A percentile compares a stretch with the other conserved stretches of the same genome.
phyloP scores from a whole-genome alignment of 176 grass and related monocot species.

The Musa troglodytarum region DNA sequence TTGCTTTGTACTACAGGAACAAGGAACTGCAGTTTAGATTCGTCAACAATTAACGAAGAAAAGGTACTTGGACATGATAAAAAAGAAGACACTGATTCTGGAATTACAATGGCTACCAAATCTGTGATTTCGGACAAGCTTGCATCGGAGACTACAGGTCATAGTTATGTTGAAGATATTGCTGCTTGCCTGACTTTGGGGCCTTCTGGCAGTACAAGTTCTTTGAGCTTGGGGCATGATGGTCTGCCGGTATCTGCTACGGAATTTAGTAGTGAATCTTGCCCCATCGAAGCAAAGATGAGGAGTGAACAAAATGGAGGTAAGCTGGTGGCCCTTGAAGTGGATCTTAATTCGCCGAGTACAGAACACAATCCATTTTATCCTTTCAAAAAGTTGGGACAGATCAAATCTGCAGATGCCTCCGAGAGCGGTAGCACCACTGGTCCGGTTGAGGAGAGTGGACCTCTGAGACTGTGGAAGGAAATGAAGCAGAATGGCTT shows the following conservation, averaged over 20 bases:
- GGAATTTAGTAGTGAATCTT: background rate
- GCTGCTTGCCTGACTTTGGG: background rate
- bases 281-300: background rate
- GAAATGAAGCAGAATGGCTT: slow-evolving; percentile 99
- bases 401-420: slow-evolving; percentile 40
- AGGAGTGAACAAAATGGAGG: background rate
- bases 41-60: background rate
- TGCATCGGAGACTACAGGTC: background rate
- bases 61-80: background rate
- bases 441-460: slow-evolving; percentile 46
- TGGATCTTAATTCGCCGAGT: slow-evolving; percentile 59
- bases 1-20: background rate
- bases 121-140: background rate
- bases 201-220: background rate
- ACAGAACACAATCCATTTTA: slow-evolving; percentile 65
- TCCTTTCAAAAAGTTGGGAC: slow-evolving; percentile 63
- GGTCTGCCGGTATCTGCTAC: background rate
- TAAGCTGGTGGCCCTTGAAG: slow-evolving; percentile 15
- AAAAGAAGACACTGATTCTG: background rate
- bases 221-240: background rate
- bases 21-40: background rate
- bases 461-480: slow-evolving; percentile 69
- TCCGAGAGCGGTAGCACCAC: slow-evolving; percentile 81
- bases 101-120: background rate
- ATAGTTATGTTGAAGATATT: background rate